Evolutionary conservation across 345 rosid species (phyloP), one percentile per base, ranked within the genome.

Genomic region (Conringia planisiliqua): DNA sequence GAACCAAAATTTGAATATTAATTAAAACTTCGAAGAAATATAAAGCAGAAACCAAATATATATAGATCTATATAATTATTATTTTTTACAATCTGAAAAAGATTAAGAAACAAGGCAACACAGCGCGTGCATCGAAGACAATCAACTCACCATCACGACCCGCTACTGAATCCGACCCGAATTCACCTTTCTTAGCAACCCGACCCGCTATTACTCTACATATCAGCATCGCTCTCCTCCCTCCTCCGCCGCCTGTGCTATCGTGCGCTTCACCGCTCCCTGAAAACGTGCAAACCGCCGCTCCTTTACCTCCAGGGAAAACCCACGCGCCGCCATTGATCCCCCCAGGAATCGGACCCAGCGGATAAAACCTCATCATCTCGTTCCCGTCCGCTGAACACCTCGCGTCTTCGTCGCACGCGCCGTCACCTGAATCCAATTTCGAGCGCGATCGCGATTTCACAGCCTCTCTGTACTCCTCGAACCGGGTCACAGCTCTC

Each of bases 301-400:
- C 61, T 43, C 78, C 82, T 59, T 90, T 92, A 0, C 83, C 80
- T 0, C 87, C 82, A 0, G 88, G 88, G 51, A 91, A 81, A 0
- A 66, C 74, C 96, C 93, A 90, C 66, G 86, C 84, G 52, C 85
- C 87, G 7, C 81, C 78, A 63, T 76, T 71, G 58, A 70, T 51
- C 4, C 83, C 86, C 6, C 83, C 86, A 2, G 86, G 70, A 5
- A 88, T 83, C 22, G 93, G 85, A 5, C 99, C 99, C 62, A 92
- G 50, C 57, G 90, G 88, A 62, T 84, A 85, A 73, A 95, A 95
- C 76, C 98, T 88, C 98, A 95, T 95, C 72, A 90, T 87, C 83
- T 95, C 99, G 73, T 95, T 95, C 43, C 99, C 98, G 33, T 95
- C 99, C 12, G 97, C 98, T 32, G 82, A 79, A 76, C 98, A 92